Conservation (phyloP, 257 asterid species). For the Asclepias syriaca region DNA sequence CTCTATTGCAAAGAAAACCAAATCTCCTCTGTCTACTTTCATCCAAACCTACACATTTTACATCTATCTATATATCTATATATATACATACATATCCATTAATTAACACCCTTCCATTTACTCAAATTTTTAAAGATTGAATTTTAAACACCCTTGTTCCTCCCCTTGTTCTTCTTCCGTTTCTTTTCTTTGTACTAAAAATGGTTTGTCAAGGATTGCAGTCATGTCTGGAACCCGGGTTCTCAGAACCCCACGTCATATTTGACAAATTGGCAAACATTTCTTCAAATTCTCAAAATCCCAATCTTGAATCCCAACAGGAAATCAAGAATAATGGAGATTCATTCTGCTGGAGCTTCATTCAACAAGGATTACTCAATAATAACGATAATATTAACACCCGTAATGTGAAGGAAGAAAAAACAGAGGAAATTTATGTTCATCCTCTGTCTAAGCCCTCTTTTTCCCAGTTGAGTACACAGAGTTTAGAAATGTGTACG, state of each 20-base stretch:
- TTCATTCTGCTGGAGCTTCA: slow-evolving; percentile 28
- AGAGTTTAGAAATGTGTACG: slow-evolving; percentile 80
- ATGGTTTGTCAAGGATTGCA: slow-evolving; percentile 30
- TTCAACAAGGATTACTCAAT: slow-evolving; percentile 24
- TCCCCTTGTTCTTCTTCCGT: slow-evolving; percentile 18
- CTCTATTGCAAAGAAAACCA: slow-evolving; percentile 7
- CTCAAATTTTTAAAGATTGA: too few species aligned
- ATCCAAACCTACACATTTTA: background rate
- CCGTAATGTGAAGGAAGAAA: slow-evolving; percentile 1
- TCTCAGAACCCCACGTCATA: slow-evolving; percentile 26
- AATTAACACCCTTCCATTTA: too few species aligned
- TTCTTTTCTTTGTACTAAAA: background rate
- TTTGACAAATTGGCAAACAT: slow-evolving; percentile 30
- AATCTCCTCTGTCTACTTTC: background rate
- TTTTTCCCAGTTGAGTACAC: slow-evolving; percentile 32
- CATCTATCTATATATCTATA: background rate
- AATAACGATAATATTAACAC: slow-evolving; percentile 9
- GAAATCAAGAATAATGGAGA: slow-evolving; percentile 10
- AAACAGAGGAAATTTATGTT: slow-evolving; percentile 28
- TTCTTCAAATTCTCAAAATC: slow-evolving; percentile 21
- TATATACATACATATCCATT: background rate
- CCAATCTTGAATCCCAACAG: background rate
- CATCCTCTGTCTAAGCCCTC: slow-evolving; percentile 49
- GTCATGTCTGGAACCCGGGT: slow-evolving; percentile 36
- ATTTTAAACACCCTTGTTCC: slow-evolving; percentile 4